A percentile compares a stretch with the other conserved stretches of the same genome.
Evolutionary conservation across 345 rosid species (phyloP).

Genomic region (Brassica juncea): DNA sequence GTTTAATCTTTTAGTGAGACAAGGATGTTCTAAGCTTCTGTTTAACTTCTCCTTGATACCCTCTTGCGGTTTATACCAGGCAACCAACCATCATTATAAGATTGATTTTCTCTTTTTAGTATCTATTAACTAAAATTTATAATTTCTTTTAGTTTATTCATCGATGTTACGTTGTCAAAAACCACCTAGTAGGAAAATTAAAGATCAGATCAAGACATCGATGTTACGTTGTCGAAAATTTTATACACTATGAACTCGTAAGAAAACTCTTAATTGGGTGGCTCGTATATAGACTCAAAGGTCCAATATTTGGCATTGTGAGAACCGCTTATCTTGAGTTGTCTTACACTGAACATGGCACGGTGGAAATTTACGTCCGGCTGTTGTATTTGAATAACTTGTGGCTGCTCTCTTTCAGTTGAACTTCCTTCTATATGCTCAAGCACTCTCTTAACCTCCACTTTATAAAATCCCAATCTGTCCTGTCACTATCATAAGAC

Average conservation of each 20-base stretch:
- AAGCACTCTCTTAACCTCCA: conserved; percentile 13
- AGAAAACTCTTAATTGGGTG: conserved; percentile 8
- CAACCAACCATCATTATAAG: too few relatives aligned
- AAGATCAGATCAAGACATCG: too few relatives aligned
- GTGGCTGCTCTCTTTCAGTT: neutral
- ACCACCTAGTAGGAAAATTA: too few relatives aligned
- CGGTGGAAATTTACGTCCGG: neutral
- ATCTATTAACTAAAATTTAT: too few relatives aligned
- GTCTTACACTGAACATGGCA: neutral
- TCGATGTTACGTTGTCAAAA: too few relatives aligned
- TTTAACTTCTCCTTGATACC: too few relatives aligned
- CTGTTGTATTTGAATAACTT: neutral
- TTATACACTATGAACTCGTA: neutral
- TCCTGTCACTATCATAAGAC: neutral
- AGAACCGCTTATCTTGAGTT: conserved; percentile 3
- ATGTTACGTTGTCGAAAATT: neutral
- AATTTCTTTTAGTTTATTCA: too few relatives aligned
- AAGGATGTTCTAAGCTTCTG: too few relatives aligned
- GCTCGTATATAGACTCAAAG: neutral
- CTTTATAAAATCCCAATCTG: neutral
- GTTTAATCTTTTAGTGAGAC: too few relatives aligned
- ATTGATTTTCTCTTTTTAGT: too few relatives aligned
- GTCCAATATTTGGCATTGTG: conserved; percentile 13
- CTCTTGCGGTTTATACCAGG: too few relatives aligned
- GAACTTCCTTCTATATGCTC: neutral